These are phyloP conservation scores for Bruguiera sexangula DNA, from an alignment of 345 rosid species.

Conservation along the genomic window DNA sequence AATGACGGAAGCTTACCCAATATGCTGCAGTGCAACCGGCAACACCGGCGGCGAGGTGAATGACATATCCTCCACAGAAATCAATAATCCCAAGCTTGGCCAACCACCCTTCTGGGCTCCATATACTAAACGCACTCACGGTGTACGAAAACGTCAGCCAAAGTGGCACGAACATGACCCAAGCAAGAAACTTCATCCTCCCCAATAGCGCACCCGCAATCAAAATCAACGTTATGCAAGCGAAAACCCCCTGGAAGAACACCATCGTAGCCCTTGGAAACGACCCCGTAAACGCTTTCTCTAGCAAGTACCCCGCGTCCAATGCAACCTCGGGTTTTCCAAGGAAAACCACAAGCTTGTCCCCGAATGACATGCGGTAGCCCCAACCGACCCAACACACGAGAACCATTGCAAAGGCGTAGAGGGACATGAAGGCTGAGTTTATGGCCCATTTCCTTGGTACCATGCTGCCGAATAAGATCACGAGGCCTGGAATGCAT, in stretches of 20 bases:
- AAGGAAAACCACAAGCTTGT: slow-evolving; percentile 29
- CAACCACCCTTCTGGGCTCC: slow-evolving; percentile 50
- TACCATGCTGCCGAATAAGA: slow-evolving; percentile 49
- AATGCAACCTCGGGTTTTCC: slow-evolving; percentile 38
- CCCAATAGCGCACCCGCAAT: slow-evolving; percentile 42
- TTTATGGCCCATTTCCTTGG: slow-evolving; percentile 51
- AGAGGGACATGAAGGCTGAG: slow-evolving; percentile 56
- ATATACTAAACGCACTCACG: slow-evolving; percentile 40
- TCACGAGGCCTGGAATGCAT: slow-evolving; percentile 44
- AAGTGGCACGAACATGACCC: slow-evolving; percentile 55
- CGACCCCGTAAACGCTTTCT: slow-evolving; percentile 31
- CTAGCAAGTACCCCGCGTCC: slow-evolving; percentile 39
- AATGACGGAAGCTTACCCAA: slow-evolving; percentile 30
- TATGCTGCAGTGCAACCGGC: slow-evolving; percentile 58
- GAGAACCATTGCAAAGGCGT: slow-evolving; percentile 43
- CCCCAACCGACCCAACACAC: slow-evolving; percentile 60
- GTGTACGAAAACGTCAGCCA: slow-evolving; percentile 48
- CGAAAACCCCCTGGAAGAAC: slow-evolving; percentile 43
- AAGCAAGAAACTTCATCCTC: slow-evolving; percentile 52
- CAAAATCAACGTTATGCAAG: slow-evolving; percentile 44
- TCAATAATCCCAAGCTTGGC: slow-evolving; percentile 50
- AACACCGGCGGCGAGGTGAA: slow-evolving; percentile 48
- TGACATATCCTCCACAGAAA: slow-evolving; percentile 51
- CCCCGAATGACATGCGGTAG: slow-evolving; percentile 48
- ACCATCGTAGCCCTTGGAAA: slow-evolving; percentile 51